A percentile compares a stretch with the other conserved stretches of the same genome.
These are phyloP conservation scores for Neolentinus lepideus DNA, from an alignment of 1,284 basidiomycete species.

Conservation along the genomic window DNA sequence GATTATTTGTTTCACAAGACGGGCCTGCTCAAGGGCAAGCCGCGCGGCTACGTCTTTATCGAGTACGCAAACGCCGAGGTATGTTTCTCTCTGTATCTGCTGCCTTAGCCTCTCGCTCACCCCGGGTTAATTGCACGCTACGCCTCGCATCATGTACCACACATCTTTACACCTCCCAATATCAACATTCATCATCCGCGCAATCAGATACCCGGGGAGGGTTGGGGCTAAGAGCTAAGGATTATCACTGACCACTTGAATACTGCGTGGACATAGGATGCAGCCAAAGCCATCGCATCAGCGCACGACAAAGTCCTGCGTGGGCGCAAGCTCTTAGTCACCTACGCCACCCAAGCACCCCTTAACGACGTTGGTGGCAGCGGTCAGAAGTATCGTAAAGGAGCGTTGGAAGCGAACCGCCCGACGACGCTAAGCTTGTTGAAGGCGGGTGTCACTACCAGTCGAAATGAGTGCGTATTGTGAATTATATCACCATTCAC, in stretches of 20 bases:
- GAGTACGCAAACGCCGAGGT: conserved; percentile 80
- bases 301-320: conserved; percentile 80
- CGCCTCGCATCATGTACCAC: not conserved
- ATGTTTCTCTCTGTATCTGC: conserved; percentile 31
- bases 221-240: conserved; percentile 3
- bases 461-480: conserved; percentile 54
- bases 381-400: conserved; percentile 26
- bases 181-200: not conserved
- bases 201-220: conserved; percentile 9
- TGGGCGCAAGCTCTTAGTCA: conserved; percentile 84
- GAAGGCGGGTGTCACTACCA: conserved; percentile 58
- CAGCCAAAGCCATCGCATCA: conserved; percentile 68
- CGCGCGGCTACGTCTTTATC: conserved; percentile 92
- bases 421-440: conserved; percentile 86
- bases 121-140: conserved; percentile 32
- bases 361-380: conserved; percentile 27
- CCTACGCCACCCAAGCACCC: conserved; percentile 80
- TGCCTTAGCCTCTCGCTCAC: conserved; percentile 27
- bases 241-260: conserved; percentile 10
- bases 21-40: conserved; percentile 84
- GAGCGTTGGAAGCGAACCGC: conserved; percentile 51
- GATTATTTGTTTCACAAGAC: conserved; percentile 96
- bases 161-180: not conserved
- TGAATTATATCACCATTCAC: no score
- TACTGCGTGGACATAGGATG: conserved; percentile 83